A percentile compares a stretch with the other conserved stretches of the same genome.
Evolutionary conservation across 345 rosid species (phyloP).

Genomic region (thale cress (Arabidopsis thaliana)): TAIR10.1 NC_003074.8:16124501-16125000

Average conservation of each 20-base stretch:
- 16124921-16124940: slow-evolving; percentile 50
- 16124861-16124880: background rate
- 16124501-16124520: background rate
- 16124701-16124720: slow-evolving; percentile 78
- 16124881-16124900: slow-evolving; percentile 50
- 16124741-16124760: slow-evolving; percentile 66
- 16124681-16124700: slow-evolving; percentile 75
- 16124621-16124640: background rate
- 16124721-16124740: slow-evolving; percentile 68
- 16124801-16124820: background rate
- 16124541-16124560: background rate
- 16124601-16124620: background rate
- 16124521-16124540: slow-evolving; percentile 11
- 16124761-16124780: background rate
- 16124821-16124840: background rate
- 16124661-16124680: slow-evolving; percentile 82
- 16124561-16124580: background rate
- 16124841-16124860: background rate
- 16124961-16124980: slow-evolving; percentile 57
- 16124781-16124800: background rate
- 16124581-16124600: background rate
- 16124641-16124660: slow-evolving; percentile 71
- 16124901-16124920: slow-evolving; percentile 64
- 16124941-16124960: slow-evolving; percentile 45
- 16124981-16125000: slow-evolving; percentile 59